Percentiles rank a stretch among this genome's conserved stretches.
phyloP scores from a whole-genome alignment of 331 rosid genomes.

The Malus hybrid region DNA sequence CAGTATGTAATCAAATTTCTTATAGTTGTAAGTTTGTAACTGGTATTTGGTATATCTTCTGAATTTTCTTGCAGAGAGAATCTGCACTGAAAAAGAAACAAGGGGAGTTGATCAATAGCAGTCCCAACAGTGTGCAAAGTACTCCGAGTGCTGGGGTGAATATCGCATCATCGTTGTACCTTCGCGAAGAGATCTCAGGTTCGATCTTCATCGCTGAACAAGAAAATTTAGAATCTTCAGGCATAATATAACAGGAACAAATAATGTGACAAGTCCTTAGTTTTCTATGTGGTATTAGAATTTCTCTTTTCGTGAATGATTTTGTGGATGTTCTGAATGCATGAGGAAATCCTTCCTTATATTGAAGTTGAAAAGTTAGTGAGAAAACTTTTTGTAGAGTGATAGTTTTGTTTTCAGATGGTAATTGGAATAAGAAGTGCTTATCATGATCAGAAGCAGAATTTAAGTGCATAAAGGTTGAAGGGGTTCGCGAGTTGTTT shows the following conservation, averaged over 20 bases:
- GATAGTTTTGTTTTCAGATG: neutral
- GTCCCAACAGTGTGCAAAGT: conserved; percentile 21
- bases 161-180: conserved; percentile 25
- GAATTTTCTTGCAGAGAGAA: conserved; percentile 47
- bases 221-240: conserved; percentile 11
- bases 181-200: conserved; percentile 66
- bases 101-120: conserved; percentile 32
- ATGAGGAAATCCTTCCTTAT: conserved; percentile 29
- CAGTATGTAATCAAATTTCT: neutral
- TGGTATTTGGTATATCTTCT: neutral
- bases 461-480: neutral
- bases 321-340: conserved; percentile 34
- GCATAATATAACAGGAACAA: neutral
- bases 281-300: conserved; percentile 29
- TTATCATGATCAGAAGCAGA: conserved; percentile 17
- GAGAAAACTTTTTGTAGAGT: too few relatives aligned
- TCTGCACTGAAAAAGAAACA: conserved; percentile 71
- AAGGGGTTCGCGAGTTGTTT: conserved; percentile 25
- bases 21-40: neutral
- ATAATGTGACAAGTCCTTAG: neutral
- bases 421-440: conserved; percentile 9
- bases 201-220: conserved; percentile 36
- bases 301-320: conserved; percentile 25
- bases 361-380: conserved; percentile 19
- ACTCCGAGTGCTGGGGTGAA: conserved; percentile 8